Conservation (phyloP, 208 protist genomes). For the Leishmania martiniquensis region DNA sequence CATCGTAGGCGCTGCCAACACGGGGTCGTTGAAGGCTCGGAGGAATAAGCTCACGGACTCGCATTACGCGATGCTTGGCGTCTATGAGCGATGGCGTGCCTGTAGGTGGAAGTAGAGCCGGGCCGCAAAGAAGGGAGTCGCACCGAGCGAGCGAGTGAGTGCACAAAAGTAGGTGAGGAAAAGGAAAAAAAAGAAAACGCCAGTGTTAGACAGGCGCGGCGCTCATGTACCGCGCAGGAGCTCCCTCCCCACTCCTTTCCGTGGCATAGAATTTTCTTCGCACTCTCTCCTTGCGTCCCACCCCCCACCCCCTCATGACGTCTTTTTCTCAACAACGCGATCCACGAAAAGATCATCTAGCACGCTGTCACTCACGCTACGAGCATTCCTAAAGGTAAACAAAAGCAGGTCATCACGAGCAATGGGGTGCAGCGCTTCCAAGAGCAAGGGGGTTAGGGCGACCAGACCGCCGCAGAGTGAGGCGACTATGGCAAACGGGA, state of each 20-base stretch:
- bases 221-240: not conserved
- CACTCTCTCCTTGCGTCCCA: not conserved
- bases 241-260: not conserved
- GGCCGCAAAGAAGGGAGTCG: not conserved
- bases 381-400: not conserved
- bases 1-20: not conserved
- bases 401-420: slow-evolving; percentile 10
- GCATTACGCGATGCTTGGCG: not conserved
- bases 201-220: not conserved
- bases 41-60: not conserved
- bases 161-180: not conserved
- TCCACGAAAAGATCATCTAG: not conserved
- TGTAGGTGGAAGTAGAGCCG: not conserved
- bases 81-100: not conserved
- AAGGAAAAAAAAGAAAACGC: not conserved
- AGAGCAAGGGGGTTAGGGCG: slow-evolving; percentile 36
- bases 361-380: not conserved
- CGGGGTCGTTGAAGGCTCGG: not conserved
- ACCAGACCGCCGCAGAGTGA: slow-evolving; percentile 4
- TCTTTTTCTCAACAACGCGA: not conserved
- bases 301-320: not conserved
- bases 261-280: too few species aligned
- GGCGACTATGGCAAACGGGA: not conserved
- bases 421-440: slow-evolving; percentile 61
- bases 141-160: not conserved